These are phyloP conservation scores for Triticum turgidum DNA, from an alignment of 176 grass and related monocot species.

Conservation along the genomic window DNA sequence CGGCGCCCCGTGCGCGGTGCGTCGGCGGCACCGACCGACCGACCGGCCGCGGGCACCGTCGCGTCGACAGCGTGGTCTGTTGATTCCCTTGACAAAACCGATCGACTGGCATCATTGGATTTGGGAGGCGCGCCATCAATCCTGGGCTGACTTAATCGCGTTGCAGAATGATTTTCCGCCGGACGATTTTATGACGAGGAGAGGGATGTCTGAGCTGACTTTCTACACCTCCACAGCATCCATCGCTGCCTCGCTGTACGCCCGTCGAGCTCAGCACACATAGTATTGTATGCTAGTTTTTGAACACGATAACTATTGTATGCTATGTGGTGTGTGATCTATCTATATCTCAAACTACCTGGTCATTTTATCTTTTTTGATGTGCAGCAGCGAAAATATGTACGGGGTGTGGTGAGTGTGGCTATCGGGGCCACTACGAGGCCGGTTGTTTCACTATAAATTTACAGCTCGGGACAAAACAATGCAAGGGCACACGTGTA, in stretches of 20 bases:
- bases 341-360: too few relatives aligned
- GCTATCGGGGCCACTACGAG: too few relatives aligned
- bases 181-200: background rate
- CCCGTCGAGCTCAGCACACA: background rate
- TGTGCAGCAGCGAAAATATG: too few relatives aligned
- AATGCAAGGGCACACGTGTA: too few relatives aligned
- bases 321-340: too few relatives aligned
- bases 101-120: background rate
- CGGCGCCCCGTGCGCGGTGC: background rate
- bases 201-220: slow-evolving; percentile 8
- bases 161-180: background rate
- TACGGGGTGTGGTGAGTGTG: too few relatives aligned
- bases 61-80: background rate
- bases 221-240: background rate
- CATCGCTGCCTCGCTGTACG: background rate
- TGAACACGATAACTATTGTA: too few relatives aligned
- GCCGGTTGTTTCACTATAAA: too few relatives aligned
- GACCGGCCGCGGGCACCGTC: background rate
- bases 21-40: background rate
- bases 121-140: background rate
- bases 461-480: too few relatives aligned
- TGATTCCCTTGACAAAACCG: background rate
- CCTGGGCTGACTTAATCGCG: background rate
- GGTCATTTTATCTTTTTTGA: too few relatives aligned
- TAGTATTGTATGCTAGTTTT: background rate